Evolutionary conservation across 2,329 filamentous ascomycete species (phyloP).

Genomic region (Colletotrichum sp.): DNA sequence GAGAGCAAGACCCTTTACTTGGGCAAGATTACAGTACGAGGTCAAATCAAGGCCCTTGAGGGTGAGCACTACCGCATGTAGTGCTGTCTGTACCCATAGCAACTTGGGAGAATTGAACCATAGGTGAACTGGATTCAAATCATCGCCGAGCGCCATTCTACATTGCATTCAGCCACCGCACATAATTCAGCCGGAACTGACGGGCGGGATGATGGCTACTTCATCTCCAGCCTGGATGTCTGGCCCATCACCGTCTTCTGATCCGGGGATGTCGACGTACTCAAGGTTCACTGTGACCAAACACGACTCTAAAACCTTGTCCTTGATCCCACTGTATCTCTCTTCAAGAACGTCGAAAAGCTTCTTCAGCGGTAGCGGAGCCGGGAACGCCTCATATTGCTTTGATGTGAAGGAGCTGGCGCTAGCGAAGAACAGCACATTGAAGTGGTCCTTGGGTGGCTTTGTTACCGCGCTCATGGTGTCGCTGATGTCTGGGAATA

Average conservation of each 20-base stretch:
- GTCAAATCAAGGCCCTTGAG: background rate
- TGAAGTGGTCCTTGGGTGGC: constrained; percentile 70
- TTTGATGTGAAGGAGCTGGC: constrained; percentile 74
- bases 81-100: background rate
- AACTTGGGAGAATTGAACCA: background rate
- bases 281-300: constrained; percentile 81
- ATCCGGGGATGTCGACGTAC: constrained; percentile 72
- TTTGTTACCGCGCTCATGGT: constrained; percentile 44
- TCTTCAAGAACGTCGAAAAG: constrained; percentile 73
- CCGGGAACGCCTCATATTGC: constrained; percentile 66
- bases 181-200: constrained; percentile 73
- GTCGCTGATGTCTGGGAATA: background rate
- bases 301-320: constrained; percentile 72
- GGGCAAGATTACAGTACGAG: background rate
- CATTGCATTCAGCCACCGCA: no score
- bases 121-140: constrained; percentile 1
- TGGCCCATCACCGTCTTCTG: constrained; percentile 38
- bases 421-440: constrained; percentile 80
- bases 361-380: constrained; percentile 65
- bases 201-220: constrained; percentile 85
- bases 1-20: constrained; percentile 24
- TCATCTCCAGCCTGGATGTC: constrained; percentile 77
- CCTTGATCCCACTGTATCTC: constrained; percentile 70
- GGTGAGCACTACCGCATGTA: background rate
- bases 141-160: background rate